Evolutionary conservation across 2,329 filamentous ascomycete genomes (phyloP), one percentile per base, ranked within the genome.

Genomic region (Fusarium chuoi): DNA sequence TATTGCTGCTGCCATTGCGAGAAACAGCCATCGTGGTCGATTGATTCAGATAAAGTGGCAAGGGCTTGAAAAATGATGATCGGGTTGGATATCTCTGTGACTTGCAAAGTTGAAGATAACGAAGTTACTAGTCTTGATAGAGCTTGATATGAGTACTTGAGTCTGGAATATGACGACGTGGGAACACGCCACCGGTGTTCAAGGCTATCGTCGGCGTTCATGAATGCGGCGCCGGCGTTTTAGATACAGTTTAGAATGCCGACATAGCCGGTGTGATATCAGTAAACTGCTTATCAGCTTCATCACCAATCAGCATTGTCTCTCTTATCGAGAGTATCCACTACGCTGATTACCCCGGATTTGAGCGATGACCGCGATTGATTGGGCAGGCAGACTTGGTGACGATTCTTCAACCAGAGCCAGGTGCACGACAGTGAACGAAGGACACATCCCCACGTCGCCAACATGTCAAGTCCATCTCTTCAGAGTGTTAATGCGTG

Each of bases 261-360:
- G 51, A 28, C 5, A 39, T 54, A 26, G 51, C 35, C 24, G 18
- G 24, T 5, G 7, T 28, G 14, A 28, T 18, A 9, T 1, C 10
- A 28, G 20, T 5, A 4, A 18, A 0, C 3, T 15, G 0, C 14
- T 38, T 28, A 38, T 54, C 35, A 5, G 18, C 14, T 7, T 2
- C 0, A 3, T 2, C 7, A 13, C 51, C 51, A n/a, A 54, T 54
- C 14, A 54, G 1, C 11, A 28, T 0, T 7, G 4, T 2, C 14
- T 0, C 2, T 18, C 20, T 39, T 54, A 54, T 55, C 51, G 11
- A 13, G 0, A 5, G 4, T 1, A 20, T 41, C 51, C 35, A 41
- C 24, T 10, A n/a, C 14, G 13, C 35, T 39, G 22, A 7, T n/a
- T 39, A 28, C 51, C 35, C 51, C 51, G 1, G 51, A 28, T 55